phyloP scores from a whole-genome alignment of 164 flowering plant genomes.

The Cinnamomum chago region DNA sequence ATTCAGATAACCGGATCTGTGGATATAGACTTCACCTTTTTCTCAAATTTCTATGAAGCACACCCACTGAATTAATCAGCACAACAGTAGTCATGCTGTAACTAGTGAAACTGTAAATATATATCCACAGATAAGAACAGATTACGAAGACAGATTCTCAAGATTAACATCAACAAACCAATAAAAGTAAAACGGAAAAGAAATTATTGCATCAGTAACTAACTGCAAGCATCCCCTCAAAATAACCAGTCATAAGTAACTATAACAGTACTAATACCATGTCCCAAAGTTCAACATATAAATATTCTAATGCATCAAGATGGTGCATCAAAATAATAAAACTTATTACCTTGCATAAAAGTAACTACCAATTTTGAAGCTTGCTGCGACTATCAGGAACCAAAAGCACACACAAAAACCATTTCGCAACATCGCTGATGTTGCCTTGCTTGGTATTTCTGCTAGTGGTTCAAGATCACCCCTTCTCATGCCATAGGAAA shows the following conservation, averaged over 20 bases:
- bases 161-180: not conserved
- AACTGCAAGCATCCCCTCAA: not conserved
- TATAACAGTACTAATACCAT: not conserved
- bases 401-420: slow-evolving; percentile 38
- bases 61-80: too few species aligned
- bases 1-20: too few species aligned
- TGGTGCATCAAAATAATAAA: not conserved
- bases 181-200: too few species aligned
- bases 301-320: not conserved
- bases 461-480: slow-evolving; percentile 10
- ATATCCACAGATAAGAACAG: too few species aligned
- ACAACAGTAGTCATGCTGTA: too few species aligned
- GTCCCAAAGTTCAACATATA: not conserved
- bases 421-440: slow-evolving; percentile 21
- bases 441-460: slow-evolving; percentile 31
- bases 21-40: too few species aligned
- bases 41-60: too few species aligned
- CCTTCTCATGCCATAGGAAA: slow-evolving; percentile 31
- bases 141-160: not conserved
- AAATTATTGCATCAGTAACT: too few species aligned
- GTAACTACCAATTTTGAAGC: slow-evolving; percentile 40
- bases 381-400: slow-evolving; percentile 41
- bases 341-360: slow-evolving; percentile 28
- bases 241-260: not conserved
- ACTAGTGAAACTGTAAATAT: too few species aligned